phyloP scores from a whole-genome alignment of 1,284 basidiomycete genomes.

The Cystobasidium pallidum region DNA sequence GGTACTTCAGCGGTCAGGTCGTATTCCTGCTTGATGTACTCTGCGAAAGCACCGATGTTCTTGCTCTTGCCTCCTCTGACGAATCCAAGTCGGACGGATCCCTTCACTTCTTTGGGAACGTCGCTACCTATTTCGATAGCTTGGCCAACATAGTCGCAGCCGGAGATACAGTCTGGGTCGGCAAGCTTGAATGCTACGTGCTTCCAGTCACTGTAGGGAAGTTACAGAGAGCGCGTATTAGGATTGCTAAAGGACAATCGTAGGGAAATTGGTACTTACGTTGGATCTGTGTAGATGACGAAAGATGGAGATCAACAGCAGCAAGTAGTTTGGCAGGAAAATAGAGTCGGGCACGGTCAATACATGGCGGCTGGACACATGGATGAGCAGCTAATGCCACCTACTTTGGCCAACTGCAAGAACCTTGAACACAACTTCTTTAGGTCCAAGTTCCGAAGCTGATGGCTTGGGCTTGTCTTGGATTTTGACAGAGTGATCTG shows the following conservation, averaged over 20 bases:
- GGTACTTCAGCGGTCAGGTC: slow-evolving; percentile 54
- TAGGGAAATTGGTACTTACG: slow-evolving; percentile 36
- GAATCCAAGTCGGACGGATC: slow-evolving; percentile 64
- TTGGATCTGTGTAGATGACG: slow-evolving; percentile 53
- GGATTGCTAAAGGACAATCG: no score
- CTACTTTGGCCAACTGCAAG: slow-evolving; percentile 53
- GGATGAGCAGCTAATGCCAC: not conserved
- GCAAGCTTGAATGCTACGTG: slow-evolving; percentile 51
- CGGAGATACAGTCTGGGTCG: slow-evolving; percentile 59
- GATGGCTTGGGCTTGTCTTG: slow-evolving; percentile 53
- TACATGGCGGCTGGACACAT: not conserved
- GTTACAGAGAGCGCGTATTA: not conserved
- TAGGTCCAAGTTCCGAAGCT: slow-evolving; percentile 50
- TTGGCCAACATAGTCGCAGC: slow-evolving; percentile 65
- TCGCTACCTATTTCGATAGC: slow-evolving; percentile 64
- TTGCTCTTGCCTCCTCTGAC: slow-evolving; percentile 59
- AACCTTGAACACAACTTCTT: slow-evolving; percentile 57
- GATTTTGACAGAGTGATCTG: slow-evolving; percentile 48
- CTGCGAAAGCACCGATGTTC: slow-evolving; percentile 56
- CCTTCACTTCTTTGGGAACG: slow-evolving; percentile 62
- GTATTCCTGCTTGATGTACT: slow-evolving; percentile 58
- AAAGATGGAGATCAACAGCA: not conserved
- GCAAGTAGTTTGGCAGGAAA: not conserved
- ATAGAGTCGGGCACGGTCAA: not conserved
- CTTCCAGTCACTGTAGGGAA: slow-evolving; percentile 57